Base-by-base conservation (phyloP, 2,329 filamentous ascomycete species). In the Rachicladosporium sp. region DNA sequence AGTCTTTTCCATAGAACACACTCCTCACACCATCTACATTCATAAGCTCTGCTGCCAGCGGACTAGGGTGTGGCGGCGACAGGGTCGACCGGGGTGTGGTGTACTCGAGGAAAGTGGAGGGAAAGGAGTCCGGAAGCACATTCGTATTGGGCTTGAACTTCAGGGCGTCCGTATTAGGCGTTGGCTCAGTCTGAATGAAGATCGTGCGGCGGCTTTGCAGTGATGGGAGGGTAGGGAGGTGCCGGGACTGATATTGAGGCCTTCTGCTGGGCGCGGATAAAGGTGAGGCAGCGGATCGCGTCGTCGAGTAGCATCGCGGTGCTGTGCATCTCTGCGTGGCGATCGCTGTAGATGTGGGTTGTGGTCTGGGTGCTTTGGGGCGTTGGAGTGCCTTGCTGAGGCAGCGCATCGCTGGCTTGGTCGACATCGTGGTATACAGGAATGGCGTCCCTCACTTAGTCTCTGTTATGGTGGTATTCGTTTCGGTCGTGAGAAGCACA, bases 151-250 rank as follows among this genome's bases (percentile, higher is more conserved):
- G 91, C 31, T 93, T 74, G 66, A 98, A 98, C 67, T 98, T 98
- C 55, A 96, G 60, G 57, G 76, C 88, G 67, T 96, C 87, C n/a
- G 78, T 71, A 64, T 98, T 98, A 19, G 91, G 91, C 1, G 91
- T 98, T 49, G 74, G 76, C 58, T 96, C 89, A 4, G 89, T 96
- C 66, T 98, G 91, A 57, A 98, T 98, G 69, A 96, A 98, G 62
- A 98, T 93, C 15, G 78, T 87, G 48, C 89, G 80, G 37, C 47
- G 46, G 10, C 53, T 47, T 41, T 54, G 50, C 35, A 8, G 41
- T 31, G 35, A 40, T 34, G 34, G 33, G 35, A 11, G 32, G n/a
- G 34, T 37, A 34, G 21, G 34, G 37, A 31, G 37, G 36, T 31
- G 36, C 23, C 33, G 33, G 13, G 10, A 21, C 21, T 31, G 40